These are phyloP conservation scores for Coemansia sp. DNA, from an alignment of 192 early-diverging fungal species.

Conservation along the genomic window DNA sequence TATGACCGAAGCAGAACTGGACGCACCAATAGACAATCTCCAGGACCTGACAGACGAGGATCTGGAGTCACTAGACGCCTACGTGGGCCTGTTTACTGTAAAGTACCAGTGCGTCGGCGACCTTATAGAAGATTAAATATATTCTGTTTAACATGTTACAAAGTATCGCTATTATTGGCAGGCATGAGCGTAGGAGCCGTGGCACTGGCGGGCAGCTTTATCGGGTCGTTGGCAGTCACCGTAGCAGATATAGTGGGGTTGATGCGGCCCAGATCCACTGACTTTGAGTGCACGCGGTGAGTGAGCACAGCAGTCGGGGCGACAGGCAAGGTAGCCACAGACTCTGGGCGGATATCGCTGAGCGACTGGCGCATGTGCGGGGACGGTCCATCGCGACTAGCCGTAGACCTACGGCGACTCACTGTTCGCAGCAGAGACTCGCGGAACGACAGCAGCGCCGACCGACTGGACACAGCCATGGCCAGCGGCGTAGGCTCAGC, in stretches of 20 bases:
- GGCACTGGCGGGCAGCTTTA: not conserved
- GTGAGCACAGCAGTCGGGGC: not conserved
- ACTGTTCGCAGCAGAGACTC: constrained; percentile 9
- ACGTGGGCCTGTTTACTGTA: constrained; percentile 71
- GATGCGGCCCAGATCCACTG: constrained; percentile 14
- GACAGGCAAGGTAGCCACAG: not conserved
- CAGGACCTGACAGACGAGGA: constrained; percentile 78
- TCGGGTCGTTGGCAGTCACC: not conserved
- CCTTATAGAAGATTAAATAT: constrained; percentile 56
- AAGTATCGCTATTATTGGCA: not conserved
- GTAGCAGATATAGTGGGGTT: not conserved
- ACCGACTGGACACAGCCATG: not conserved
- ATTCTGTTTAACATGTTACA: not conserved
- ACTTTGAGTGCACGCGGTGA: constrained; percentile 25
- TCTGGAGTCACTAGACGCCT: constrained; percentile 70
- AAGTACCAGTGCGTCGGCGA: constrained; percentile 83
- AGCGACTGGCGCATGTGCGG: constrained; percentile 19
- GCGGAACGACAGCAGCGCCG: constrained; percentile 10
- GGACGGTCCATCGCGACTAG: not conserved
- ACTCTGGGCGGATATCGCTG: constrained; percentile 23
- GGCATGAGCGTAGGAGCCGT: not conserved
- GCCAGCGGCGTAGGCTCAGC: constrained; percentile 4
- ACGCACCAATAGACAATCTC: constrained; percentile 77
- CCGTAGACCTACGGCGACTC: not conserved
- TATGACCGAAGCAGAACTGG: constrained; percentile 66